Base-by-base conservation (phyloP, 2,329 filamentous ascomycete genomes). In the Aspergillus melleus region DNA sequence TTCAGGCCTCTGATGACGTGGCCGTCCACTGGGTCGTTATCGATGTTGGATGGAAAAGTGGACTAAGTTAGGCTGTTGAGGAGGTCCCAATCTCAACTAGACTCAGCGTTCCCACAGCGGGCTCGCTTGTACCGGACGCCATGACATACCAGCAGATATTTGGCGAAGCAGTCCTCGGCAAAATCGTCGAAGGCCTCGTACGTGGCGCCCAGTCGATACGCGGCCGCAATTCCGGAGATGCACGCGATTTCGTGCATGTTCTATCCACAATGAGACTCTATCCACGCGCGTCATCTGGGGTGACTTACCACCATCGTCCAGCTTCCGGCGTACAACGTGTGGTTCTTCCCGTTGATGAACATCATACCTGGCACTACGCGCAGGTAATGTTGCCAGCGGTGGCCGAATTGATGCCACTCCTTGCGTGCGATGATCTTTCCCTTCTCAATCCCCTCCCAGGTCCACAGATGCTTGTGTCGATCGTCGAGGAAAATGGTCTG, bases 351-450 rank as follows among this genome's bases (percentile, higher is more conserved):
- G 64, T 92, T 88, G 3, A 92, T 81, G 24, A 89, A 84, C 87
- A 88, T 89, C 82, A 92, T 84, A 63, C 86, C 86, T 0, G 89
- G 89, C 1, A 92, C 87, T 1, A 87, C 84, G 42, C 84, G 81
- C 4, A 81, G 69, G 70, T 87, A 87, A 66, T 88, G 85, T 19
- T 84, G 84, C 79, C 80, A 87, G 1, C 79, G 79, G 66, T 87
- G 85, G 57, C 84, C 85, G 39, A 87, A 80, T 66, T 87, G 85
- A 67, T 86, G 85, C 84, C 85, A 87, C 84, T 84, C 87, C 62
- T 86, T 84, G 53, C 79, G 78, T 6, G 81, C 74, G 36, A 87
- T 86, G 50, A 87, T 82, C 64, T 85, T 86, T 49, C 73, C 73
- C 57, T 81, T 70, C 64, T 86, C 80, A 59, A 88, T 87, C 53